These are phyloP conservation scores for Flueggea neowawraea DNA, from an alignment of 441 rosid species.

Conservation along the genomic window DNA sequence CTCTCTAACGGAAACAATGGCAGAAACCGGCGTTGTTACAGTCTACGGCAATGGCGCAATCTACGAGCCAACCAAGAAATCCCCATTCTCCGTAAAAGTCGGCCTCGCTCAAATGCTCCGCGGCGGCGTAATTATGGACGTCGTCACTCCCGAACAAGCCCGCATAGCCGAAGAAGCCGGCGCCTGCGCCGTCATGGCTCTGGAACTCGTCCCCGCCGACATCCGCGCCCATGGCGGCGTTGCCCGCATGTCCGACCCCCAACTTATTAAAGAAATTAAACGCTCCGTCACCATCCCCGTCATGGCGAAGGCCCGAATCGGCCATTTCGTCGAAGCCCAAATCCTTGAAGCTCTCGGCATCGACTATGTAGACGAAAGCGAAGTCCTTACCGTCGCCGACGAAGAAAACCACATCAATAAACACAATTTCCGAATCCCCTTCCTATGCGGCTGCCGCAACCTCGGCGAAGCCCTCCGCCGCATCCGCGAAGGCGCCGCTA, in stretches of 20 bases:
- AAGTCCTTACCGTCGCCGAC: conserved; percentile 71
- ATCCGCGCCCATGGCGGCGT: conserved; percentile 92
- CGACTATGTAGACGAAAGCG: conserved; percentile 88
- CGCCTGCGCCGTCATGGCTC: conserved; percentile 95
- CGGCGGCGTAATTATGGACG: conserved; percentile 97
- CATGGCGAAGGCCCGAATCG: conserved; percentile 93
- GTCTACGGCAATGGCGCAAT: conserved; percentile 87
- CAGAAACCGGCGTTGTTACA: conserved; percentile 83
- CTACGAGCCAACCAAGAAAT: conserved; percentile 67
- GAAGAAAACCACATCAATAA: conserved; percentile 90
- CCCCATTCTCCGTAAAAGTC: conserved; percentile 90
- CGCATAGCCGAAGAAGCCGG: conserved; percentile 84
- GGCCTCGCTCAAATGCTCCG: conserved; percentile 98
- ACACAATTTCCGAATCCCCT: conserved; percentile 86
- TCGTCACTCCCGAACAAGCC: conserved; percentile 83
- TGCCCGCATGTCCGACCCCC: conserved; percentile 45
- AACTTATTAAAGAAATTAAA: conserved; percentile 72
- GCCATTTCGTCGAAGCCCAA: conserved; percentile 95
- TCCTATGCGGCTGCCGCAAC: conserved; percentile 85
- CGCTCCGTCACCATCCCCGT: conserved; percentile 87
- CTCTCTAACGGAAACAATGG: conserved; percentile 30
- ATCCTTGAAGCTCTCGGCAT: conserved; percentile 78
- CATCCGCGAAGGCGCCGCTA: conserved; percentile 92
- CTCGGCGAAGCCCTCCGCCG: conserved; percentile 80
- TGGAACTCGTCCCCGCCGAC: conserved; percentile 92